phyloP scores from a whole-genome alignment of 2,329 filamentous ascomycete species.

The Clarireedia monteithiana region DNA sequence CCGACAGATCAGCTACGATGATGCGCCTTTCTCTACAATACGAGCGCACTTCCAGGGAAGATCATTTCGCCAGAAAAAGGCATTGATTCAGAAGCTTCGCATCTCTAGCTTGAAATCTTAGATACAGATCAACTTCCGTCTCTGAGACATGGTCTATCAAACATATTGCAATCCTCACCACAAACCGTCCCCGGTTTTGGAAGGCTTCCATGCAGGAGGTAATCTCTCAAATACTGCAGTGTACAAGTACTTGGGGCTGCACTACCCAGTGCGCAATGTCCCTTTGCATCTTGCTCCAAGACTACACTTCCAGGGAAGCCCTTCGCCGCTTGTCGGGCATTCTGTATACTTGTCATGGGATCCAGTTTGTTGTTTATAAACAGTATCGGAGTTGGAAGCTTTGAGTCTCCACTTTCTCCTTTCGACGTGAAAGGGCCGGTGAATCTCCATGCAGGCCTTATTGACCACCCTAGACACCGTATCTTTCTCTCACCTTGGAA shows the following conservation, averaged over 20 bases:
- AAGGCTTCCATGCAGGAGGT: not conserved
- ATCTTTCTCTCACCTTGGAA: slow-evolving; percentile 9
- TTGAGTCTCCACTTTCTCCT: not conserved
- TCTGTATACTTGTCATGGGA: not conserved
- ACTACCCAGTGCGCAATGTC: not conserved
- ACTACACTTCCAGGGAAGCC: not conserved
- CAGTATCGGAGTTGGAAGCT: not conserved
- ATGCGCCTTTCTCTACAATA: too few species aligned
- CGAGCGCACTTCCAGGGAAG: too few species aligned
- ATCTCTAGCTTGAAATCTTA: too few species aligned
- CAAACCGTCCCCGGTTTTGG: not conserved
- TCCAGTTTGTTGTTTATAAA: not conserved
- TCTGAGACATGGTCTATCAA: slow-evolving; percentile 1
- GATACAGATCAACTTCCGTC: not conserved
- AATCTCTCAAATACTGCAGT: not conserved
- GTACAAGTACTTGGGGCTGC: not conserved
- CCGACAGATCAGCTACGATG: too few species aligned
- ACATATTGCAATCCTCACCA: slow-evolving; percentile 4
- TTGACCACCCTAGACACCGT: slow-evolving; percentile 4
- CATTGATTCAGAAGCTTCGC: too few species aligned
- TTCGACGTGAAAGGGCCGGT: slow-evolving; percentile 4
- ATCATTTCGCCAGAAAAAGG: too few species aligned
- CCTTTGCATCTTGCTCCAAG: not conserved
- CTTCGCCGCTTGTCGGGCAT: not conserved
- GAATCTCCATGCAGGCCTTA: slow-evolving; percentile 5